These are phyloP conservation scores for Tylopilus plumbeoviolaceoides DNA, from an alignment of 768 basidiomycete genomes.

Conservation along the genomic window DNA sequence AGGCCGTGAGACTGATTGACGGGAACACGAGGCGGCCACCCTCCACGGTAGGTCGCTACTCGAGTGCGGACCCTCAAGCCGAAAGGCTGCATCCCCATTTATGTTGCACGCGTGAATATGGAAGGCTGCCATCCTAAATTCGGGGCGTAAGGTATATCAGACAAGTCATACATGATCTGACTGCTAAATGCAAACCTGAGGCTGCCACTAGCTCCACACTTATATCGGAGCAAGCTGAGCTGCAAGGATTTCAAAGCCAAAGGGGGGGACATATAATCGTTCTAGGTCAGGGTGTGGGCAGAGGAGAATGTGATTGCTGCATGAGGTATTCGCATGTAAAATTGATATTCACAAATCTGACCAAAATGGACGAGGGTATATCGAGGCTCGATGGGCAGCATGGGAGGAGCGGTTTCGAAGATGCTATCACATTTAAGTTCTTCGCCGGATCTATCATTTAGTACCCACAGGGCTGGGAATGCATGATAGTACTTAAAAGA, in stretches of 20 bases:
- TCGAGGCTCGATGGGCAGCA: neutral
- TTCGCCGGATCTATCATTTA: neutral
- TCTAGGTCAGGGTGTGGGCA: neutral
- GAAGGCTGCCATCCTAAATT: conserved; percentile 14
- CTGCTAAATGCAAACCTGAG: neutral
- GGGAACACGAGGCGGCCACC: conserved; percentile 28
- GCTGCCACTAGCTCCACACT: neutral
- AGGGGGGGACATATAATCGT: neutral
- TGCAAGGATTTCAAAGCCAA: neutral
- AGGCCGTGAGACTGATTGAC: conserved; percentile 16
- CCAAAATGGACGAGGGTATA: neutral
- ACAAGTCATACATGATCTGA: neutral
- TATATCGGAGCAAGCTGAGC: neutral
- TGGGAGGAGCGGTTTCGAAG: neutral
- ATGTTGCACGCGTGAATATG: conserved; percentile 2
- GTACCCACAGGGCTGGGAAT: neutral
- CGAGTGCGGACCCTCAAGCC: neutral
- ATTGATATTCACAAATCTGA: neutral
- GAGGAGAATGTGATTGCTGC: conserved; percentile 2
- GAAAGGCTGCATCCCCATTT: conserved; percentile 1
- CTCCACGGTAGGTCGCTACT: conserved; percentile 5
- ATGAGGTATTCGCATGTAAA: conserved; percentile 12
- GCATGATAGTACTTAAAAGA: neutral
- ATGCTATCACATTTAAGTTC: neutral
- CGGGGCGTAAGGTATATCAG: conserved; percentile 4